These are phyloP conservation scores for Zymoseptoria crescenta DNA, from an alignment of 2,329 filamentous ascomycete genomes.

Conservation along the genomic window DNA sequence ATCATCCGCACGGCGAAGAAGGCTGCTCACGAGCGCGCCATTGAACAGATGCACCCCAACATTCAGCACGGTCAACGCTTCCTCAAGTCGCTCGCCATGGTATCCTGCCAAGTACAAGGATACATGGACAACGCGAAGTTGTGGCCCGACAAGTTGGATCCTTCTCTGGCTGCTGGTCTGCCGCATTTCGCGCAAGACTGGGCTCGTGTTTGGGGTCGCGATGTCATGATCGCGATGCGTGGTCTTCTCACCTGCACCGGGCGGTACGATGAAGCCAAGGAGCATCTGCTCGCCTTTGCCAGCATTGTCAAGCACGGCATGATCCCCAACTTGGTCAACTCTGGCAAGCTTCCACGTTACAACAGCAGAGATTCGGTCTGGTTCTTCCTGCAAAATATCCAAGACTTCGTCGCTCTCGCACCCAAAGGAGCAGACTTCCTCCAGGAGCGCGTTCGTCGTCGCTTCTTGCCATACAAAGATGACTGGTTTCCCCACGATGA, in stretches of 20 bases:
- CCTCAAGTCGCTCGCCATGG: conserved; percentile 78
- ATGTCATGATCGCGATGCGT: conserved; percentile 91
- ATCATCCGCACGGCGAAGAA: conserved; percentile 81
- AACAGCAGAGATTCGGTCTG: conserved; percentile 94
- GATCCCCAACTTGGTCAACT: conserved; percentile 89
- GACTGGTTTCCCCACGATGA: conserved; percentile 85
- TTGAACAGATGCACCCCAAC: conserved; percentile 71
- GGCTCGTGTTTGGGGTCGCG: conserved; percentile 94
- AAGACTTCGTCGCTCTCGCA: conserved; percentile 79
- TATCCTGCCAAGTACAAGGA: conserved; percentile 85
- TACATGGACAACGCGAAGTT: conserved; percentile 84
- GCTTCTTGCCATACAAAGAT: conserved; percentile 92
- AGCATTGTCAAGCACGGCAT: conserved; percentile 97
- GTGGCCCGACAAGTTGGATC: conserved; percentile 76
- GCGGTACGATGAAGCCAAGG: conserved; percentile 77
- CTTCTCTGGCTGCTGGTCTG: conserved; percentile 81
- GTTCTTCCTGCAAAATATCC: conserved; percentile 95
- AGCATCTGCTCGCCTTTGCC: conserved; percentile 90
- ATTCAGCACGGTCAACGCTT: conserved; percentile 80
- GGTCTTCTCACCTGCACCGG: conserved; percentile 88
- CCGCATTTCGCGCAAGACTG: conserved; percentile 91
- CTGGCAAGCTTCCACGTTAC: conserved; percentile 79
- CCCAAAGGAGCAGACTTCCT: conserved; percentile 69
- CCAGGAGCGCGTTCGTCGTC: conserved; percentile 66
- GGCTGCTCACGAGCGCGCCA: conserved; percentile 68